Evolutionary conservation across 2,329 filamentous ascomycete genomes (phyloP).

Genomic region (Fusarium poae): DNA sequence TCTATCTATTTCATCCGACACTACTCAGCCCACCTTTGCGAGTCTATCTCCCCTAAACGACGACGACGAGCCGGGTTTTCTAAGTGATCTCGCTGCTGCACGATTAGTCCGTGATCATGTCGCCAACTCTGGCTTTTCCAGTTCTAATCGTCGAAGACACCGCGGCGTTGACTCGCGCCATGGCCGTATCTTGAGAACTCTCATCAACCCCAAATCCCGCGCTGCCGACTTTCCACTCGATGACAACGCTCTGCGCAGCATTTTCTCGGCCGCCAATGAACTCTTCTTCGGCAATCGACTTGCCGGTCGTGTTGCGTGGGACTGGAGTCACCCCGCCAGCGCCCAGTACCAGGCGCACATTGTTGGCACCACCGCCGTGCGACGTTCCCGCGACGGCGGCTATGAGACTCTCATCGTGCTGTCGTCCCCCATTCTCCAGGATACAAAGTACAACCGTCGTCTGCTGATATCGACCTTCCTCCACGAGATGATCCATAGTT

Average conservation of each 20-base stretch:
- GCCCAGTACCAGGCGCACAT: conserved; percentile 66
- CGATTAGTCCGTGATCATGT: conserved; percentile 64
- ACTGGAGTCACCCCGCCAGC: conserved; percentile 68
- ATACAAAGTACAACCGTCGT: conserved; percentile 68
- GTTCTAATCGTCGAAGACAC: conserved; percentile 54
- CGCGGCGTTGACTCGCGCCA: conserved; percentile 64
- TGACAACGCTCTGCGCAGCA: conserved; percentile 67
- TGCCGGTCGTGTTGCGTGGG: conserved; percentile 70
- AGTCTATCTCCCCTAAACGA: conserved; percentile 43
- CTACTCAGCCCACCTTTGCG: conserved; percentile 50
- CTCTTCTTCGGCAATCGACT: conserved; percentile 72
- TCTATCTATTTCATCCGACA: conserved; percentile 61
- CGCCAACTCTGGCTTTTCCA: conserved; percentile 50
- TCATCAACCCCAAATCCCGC: conserved; percentile 65
- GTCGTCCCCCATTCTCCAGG: conserved; percentile 69
- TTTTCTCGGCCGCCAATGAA: conserved; percentile 72
- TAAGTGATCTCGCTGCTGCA: conserved; percentile 63
- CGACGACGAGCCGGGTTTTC: conserved; percentile 52
- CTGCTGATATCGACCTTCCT: conserved; percentile 74
- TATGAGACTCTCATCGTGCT: conserved; percentile 74
- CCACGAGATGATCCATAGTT: conserved; percentile 76
- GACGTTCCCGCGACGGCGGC: conserved; percentile 61
- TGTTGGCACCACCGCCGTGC: conserved; percentile 73
- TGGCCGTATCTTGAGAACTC: conserved; percentile 68
- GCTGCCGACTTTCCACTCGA: conserved; percentile 66